Conservation (phyloP, 2,329 filamentous ascomycete species). For the Fusarium metavorans region DNA sequence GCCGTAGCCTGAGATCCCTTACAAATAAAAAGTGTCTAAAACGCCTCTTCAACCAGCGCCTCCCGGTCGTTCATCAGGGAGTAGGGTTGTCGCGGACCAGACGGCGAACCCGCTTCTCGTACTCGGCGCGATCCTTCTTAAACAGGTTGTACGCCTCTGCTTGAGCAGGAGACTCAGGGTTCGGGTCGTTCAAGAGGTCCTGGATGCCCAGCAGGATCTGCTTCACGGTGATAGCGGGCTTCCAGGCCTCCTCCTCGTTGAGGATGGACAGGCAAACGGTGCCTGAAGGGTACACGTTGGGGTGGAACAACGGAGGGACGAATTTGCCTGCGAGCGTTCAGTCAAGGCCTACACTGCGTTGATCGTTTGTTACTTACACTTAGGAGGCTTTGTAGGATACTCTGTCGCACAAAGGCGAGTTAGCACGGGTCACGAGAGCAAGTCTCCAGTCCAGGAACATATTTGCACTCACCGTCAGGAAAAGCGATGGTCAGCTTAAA, state of each 20-base stretch:
- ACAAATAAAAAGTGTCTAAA: conserved; percentile 33
- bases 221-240: conserved; percentile 97
- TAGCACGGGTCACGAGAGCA: conserved; percentile 19
- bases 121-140: conserved; percentile 88
- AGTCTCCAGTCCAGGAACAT: neutral
- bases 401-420: conserved; percentile 65
- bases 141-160: conserved; percentile 98
- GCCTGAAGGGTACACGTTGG: conserved; percentile 97
- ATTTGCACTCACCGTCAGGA: conserved; percentile 79
- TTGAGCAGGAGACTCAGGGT: conserved; percentile 95
- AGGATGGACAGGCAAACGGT: conserved; percentile 97
- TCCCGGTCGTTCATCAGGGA: conserved; percentile 58
- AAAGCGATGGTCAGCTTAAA: conserved; percentile 96
- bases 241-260: conserved; percentile 99
- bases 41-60: conserved; percentile 13
- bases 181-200: conserved; percentile 94
- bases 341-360: neutral
- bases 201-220: conserved; percentile 97
- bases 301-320: conserved; percentile 93
- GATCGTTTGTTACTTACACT: conserved; percentile 74
- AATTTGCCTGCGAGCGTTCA: conserved; percentile 81
- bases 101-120: conserved; percentile 87
- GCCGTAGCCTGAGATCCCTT: conserved; percentile 44
- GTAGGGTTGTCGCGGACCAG: conserved; percentile 92
- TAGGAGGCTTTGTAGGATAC: conserved; percentile 98